Base-by-base conservation (phyloP, 306 rosid species). In the Quercus wislizeni region DNA sequence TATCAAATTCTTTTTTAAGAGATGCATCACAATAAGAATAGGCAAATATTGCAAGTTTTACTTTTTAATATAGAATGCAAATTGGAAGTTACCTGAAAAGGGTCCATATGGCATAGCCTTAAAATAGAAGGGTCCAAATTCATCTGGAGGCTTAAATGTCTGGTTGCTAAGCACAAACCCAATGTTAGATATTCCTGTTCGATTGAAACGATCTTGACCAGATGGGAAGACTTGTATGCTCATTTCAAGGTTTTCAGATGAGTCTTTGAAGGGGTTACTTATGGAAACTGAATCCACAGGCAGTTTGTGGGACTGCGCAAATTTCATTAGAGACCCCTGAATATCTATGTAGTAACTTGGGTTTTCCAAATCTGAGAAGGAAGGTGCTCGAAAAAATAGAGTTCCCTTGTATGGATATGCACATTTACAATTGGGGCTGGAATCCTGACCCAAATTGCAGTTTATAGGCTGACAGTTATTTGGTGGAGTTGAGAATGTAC, bases 371-470 rank as follows among this genome's bases (percentile, higher is more conserved):
- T 67, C 85, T 12, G 92, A 88, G 87, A 92, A 90, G 52, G 84
- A 56, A 54, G 87, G 89, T 62, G 92, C 88, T 89, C 89, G 82
- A 81, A 94, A 85, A 76, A 4, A 1, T 21, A 94, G 83, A 70
- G 78, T 81, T 74, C 94, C 98, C 6, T 79, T 38, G 77, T 83
- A 94, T 73, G 98, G 91, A 75, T 87, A 86, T 69, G 89, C 85
- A 74, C 98, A 94, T 78, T 6, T 78, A 82, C 98, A 94, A 17
- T 79, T 89, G 27, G 96, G 98, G 83, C 91, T 92, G n/a, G 69
- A 55, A 80, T 55, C 82, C 81, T 77, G 82, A 54, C 74, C 56
- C 5, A 43, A 5, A 74, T n/a, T 58, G 83, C 98, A 94, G 5
- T 30, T 13, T 72, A 20, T 43, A 18, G 71, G 78, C n/a, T 4